Percentiles rank a stretch among this genome's conserved stretches.
These are phyloP conservation scores for Euphorbia tirucalli DNA, from an alignment of 345 rosid genomes.

Conservation along the genomic window DNA sequence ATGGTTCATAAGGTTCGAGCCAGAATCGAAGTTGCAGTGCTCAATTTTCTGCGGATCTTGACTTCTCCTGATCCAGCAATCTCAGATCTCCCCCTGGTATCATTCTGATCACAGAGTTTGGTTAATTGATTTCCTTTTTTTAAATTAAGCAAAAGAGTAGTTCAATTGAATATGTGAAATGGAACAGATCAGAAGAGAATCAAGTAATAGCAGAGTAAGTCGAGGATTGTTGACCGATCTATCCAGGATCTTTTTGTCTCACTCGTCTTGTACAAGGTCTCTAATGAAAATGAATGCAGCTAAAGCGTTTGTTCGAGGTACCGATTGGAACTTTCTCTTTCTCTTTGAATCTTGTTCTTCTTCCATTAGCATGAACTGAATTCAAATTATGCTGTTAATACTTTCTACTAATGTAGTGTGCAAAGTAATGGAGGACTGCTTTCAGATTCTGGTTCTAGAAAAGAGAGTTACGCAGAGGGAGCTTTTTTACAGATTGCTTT, in stretches of 20 bases:
- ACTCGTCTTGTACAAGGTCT: slow-evolving; percentile 55
- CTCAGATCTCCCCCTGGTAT: slow-evolving; percentile 65
- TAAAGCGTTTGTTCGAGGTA: slow-evolving; percentile 81
- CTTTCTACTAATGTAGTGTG: slow-evolving; percentile 46
- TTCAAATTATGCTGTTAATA: not conserved
- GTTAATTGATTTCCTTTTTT: not conserved
- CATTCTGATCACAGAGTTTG: not conserved
- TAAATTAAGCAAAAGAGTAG: not conserved
- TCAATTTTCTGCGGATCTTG: slow-evolving; percentile 61
- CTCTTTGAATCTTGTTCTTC: not conserved
- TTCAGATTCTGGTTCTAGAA: slow-evolving; percentile 57
- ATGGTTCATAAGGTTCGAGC: slow-evolving; percentile 57
- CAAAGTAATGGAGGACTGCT: slow-evolving; percentile 88
- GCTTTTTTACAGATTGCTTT: slow-evolving; percentile 73
- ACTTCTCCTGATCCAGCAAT: slow-evolving; percentile 63
- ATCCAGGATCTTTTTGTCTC: slow-evolving; percentile 71
- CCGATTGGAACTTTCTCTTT: not conserved
- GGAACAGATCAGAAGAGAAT: slow-evolving; percentile 56
- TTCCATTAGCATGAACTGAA: not conserved
- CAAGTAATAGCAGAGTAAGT: slow-evolving; percentile 62
- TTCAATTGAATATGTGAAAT: not conserved
- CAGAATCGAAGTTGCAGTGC: slow-evolving; percentile 76
- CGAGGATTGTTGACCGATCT: slow-evolving; percentile 62
- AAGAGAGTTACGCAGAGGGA: slow-evolving; percentile 81
- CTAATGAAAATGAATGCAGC: slow-evolving; percentile 63